These are phyloP conservation scores for Elaeagnus macrophylla DNA, from an alignment of 306 rosid genomes.

Conservation along the genomic window DNA sequence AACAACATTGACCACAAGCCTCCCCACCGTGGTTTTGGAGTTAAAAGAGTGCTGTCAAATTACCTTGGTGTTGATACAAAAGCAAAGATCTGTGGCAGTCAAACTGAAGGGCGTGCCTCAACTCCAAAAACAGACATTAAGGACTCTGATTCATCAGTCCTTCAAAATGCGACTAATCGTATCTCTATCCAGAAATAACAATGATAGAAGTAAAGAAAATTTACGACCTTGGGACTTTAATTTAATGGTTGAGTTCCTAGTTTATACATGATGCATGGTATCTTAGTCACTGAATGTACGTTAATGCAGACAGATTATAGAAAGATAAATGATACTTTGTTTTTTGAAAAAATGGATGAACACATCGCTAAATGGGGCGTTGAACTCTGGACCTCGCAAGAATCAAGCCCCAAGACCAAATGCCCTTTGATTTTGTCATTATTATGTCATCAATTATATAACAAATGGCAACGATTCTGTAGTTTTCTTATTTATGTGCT, in stretches of 20 bases:
- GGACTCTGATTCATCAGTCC: slow-evolving; percentile 22
- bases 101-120: slow-evolving; percentile 33
- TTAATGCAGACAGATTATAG: too few species aligned
- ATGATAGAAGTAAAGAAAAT: slow-evolving; percentile 8
- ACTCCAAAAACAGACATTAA: slow-evolving; percentile 12
- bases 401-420: slow-evolving; percentile 64
- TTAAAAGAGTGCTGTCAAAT: slow-evolving; percentile 74
- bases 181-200: not conserved
- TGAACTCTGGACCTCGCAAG: slow-evolving; percentile 50
- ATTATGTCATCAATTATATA: too few species aligned
- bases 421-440: slow-evolving; percentile 19
- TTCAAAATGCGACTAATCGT: slow-evolving; percentile 21
- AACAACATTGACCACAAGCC: slow-evolving; percentile 38
- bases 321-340: too few species aligned
- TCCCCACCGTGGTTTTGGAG: slow-evolving; percentile 68
- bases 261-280: not conserved
- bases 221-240: slow-evolving; percentile 15
- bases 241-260: slow-evolving; percentile 16
- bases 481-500: too few species aligned
- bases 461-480: too few species aligned
- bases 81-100: slow-evolving; percentile 43
- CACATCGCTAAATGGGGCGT: slow-evolving; percentile 24
- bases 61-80: slow-evolving; percentile 85
- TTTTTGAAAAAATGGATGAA: too few species aligned
- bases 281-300: too few species aligned